phyloP scores from a whole-genome alignment of 805 yeast species.

The Isabelozyma gotoi region DNA sequence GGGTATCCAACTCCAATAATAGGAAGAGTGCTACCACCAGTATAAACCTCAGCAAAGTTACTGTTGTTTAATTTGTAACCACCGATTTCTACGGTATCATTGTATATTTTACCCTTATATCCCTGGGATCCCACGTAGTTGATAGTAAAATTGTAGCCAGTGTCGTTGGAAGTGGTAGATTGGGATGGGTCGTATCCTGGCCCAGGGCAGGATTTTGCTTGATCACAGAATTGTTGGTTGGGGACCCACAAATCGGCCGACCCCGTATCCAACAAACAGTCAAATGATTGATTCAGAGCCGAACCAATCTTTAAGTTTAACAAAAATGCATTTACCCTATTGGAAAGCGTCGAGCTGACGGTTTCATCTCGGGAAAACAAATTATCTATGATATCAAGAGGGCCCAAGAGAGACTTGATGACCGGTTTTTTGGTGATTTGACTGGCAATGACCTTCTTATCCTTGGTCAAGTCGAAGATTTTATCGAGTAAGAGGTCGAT shows the following conservation, averaged over 20 bases:
- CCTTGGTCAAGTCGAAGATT: background rate
- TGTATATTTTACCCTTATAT: constrained; percentile 1
- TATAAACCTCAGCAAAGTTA: background rate
- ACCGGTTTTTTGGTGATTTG: background rate
- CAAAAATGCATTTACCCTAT: background rate
- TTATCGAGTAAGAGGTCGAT: background rate
- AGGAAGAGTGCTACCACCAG: background rate
- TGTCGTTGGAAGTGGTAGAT: background rate
- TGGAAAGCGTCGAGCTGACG: background rate
- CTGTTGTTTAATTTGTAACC: background rate
- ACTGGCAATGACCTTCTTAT: constrained; percentile 1
- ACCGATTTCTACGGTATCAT: background rate
- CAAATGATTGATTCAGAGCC: background rate
- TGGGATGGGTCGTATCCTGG: background rate
- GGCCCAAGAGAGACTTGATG: background rate
- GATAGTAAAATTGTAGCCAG: constrained; percentile 1
- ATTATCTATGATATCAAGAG: background rate
- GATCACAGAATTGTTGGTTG: background rate
- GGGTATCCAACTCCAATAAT: constrained; percentile 2
- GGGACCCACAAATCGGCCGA: constrained; percentile 5
- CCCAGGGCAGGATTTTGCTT: background rate
- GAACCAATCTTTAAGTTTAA: background rate
- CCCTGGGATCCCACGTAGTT: background rate
- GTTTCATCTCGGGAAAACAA: background rate
- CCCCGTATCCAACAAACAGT: constrained; percentile 1